phyloP scores from a whole-genome alignment of 371 early-diverging fungal genomes.

The Mucor circinelloides region DNA sequence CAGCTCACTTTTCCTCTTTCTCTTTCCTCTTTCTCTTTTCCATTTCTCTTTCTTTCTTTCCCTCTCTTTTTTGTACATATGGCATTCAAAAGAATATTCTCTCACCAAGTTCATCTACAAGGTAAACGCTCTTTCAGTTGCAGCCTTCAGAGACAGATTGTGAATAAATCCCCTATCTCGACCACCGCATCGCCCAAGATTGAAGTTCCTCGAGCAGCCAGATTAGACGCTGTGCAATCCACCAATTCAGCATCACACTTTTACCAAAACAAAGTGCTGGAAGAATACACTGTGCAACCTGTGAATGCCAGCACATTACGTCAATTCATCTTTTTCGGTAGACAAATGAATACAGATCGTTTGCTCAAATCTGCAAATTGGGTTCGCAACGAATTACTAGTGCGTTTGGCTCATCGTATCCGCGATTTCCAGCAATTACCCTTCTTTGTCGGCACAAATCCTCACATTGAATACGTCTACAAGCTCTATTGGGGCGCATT shows the following conservation, averaged over 20 bases:
- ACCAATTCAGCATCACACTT: slow-evolving; percentile 71
- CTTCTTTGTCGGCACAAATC: slow-evolving; percentile 91
- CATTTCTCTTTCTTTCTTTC: background rate
- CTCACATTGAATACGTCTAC: slow-evolving; percentile 86
- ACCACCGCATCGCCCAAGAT: background rate
- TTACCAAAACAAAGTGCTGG: slow-evolving; percentile 90
- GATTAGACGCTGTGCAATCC: slow-evolving; percentile 29
- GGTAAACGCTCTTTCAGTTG: slow-evolving; percentile 1
- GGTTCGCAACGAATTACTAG: slow-evolving; percentile 87
- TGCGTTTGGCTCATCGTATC: slow-evolving; percentile 92
- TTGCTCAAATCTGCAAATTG: slow-evolving; percentile 87
- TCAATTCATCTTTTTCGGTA: slow-evolving; percentile 93
- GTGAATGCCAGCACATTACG: slow-evolving; percentile 86
- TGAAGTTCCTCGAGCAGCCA: slow-evolving; percentile 14
- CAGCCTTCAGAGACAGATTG: background rate
- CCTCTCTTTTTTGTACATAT: background rate
- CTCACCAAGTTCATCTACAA: background rate
- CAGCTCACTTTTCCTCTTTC: background rate
- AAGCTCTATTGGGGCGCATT: slow-evolving; percentile 92
- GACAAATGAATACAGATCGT: slow-evolving; percentile 82
- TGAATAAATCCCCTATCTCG: slow-evolving; percentile 9
- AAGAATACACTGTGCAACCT: slow-evolving; percentile 78
- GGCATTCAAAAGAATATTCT: slow-evolving; percentile 6
- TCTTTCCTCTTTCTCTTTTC: background rate
- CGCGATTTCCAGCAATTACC: slow-evolving; percentile 89